Evolutionary conservation across 2,329 filamentous ascomycete species (phyloP).

Genomic region (Cytospora schulzeri): DNA sequence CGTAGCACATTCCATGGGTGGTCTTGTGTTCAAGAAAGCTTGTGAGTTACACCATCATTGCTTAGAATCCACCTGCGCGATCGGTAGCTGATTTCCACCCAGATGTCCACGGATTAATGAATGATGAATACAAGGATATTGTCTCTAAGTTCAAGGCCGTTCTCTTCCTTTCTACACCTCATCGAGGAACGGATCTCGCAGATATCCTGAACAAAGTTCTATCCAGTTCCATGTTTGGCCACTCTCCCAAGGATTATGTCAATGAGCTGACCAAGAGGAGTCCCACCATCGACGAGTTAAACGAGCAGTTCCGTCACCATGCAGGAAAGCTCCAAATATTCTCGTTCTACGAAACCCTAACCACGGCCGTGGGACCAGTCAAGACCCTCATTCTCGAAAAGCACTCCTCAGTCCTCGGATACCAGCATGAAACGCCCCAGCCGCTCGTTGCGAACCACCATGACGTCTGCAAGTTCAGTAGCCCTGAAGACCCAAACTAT

Average conservation of each 20-base stretch:
- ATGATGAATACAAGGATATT: slow-evolving; percentile 31
- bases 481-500: slow-evolving; percentile 31
- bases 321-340: slow-evolving; percentile 35
- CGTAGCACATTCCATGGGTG: slow-evolving; percentile 34
- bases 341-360: slow-evolving; percentile 41
- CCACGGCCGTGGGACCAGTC: slow-evolving; percentile 30
- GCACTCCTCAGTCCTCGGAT: slow-evolving; percentile 35
- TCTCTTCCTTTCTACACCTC: slow-evolving; percentile 35
- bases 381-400: slow-evolving; percentile 32
- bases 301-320: slow-evolving; percentile 39
- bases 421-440: slow-evolving; percentile 31
- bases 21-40: slow-evolving; percentile 33
- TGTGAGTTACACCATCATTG: background rate
- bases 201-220: slow-evolving; percentile 32
- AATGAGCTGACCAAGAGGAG: slow-evolving; percentile 32
- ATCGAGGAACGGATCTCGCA: slow-evolving; percentile 33
- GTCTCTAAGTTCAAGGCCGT: slow-evolving; percentile 30
- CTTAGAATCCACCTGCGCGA: no score
- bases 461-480: slow-evolving; percentile 35
- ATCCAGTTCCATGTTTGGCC: slow-evolving; percentile 23
- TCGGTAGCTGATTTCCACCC: no score
- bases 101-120: slow-evolving; percentile 30
- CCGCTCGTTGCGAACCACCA: slow-evolving; percentile 37
- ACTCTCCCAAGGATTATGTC: slow-evolving; percentile 33
- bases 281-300: slow-evolving; percentile 34